Conservation (phyloP, 192 early-diverging fungal genomes). For the Geranomyces variabilis region DNA sequence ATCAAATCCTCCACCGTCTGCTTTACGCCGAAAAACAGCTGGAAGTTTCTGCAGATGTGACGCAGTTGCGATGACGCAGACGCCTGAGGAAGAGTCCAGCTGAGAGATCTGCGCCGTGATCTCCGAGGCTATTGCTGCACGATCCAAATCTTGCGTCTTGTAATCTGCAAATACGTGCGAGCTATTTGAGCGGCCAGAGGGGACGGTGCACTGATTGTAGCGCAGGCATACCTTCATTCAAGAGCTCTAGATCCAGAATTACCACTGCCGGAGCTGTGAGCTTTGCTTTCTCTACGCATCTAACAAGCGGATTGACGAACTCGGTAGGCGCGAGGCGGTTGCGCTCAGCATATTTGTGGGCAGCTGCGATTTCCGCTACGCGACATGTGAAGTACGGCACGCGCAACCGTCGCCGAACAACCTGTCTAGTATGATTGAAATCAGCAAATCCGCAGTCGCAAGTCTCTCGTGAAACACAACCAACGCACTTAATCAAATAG, state of each 20-base stretch:
- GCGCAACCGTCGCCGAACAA: neutral
- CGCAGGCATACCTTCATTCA: slow-evolving; percentile 43
- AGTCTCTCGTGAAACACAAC: neutral
- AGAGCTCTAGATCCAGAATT: slow-evolving; percentile 51
- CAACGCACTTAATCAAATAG: slow-evolving; percentile 42
- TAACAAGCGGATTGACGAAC: slow-evolving; percentile 34
- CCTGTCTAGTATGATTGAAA: slow-evolving; percentile 2
- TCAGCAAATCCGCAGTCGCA: neutral
- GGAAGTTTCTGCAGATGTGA: slow-evolving; percentile 13
- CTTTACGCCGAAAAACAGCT: neutral
- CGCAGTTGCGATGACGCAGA: slow-evolving; percentile 28
- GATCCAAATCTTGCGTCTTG: slow-evolving; percentile 28
- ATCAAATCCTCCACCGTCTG: slow-evolving; percentile 30
- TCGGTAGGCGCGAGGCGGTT: slow-evolving; percentile 19
- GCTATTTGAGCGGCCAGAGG: neutral
- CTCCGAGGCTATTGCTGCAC: slow-evolving; percentile 19
- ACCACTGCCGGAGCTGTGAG: slow-evolving; percentile 52
- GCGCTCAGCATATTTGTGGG: neutral
- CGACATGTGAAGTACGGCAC: slow-evolving; percentile 15
- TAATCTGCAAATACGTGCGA: too few species aligned
- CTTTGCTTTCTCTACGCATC: slow-evolving; percentile 46
- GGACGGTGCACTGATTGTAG: neutral
- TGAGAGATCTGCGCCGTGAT: slow-evolving; percentile 13
- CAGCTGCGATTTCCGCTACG: slow-evolving; percentile 11
- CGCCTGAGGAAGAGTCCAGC: slow-evolving; percentile 3